These are phyloP conservation scores for Metschnikowia picachoensis DNA, from an alignment of 805 yeast species.

Conservation along the genomic window DNA sequence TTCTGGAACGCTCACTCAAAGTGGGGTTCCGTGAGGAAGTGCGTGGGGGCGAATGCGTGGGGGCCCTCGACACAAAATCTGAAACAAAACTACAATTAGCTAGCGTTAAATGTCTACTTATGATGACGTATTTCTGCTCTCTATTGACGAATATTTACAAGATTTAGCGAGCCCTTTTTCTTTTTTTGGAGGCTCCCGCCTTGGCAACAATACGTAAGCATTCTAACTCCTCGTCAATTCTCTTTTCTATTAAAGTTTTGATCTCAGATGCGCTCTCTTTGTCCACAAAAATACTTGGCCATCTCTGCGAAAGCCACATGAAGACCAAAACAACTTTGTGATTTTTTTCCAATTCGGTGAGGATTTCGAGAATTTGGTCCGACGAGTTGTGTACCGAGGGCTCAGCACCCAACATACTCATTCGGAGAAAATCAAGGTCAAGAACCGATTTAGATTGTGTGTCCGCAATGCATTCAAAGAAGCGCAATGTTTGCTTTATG, in stretches of 20 bases:
- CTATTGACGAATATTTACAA: too few relatives aligned
- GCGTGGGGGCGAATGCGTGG: conserved; percentile 4
- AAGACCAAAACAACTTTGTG: conserved; percentile 67
- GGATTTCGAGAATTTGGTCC: conserved; percentile 20
- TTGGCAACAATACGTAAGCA: conserved; percentile 15
- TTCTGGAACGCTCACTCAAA: not conserved
- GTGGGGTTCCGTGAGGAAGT: conserved; percentile 7
- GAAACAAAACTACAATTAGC: not conserved
- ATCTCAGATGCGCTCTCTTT: conserved; percentile 67
- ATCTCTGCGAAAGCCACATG: conserved; percentile 84
- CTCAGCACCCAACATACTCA: conserved; percentile 20
- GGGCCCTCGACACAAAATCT: not conserved
- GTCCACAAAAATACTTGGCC: conserved; percentile 78
- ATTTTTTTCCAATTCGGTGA: conserved; percentile 51
- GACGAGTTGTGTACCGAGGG: conserved; percentile 19
- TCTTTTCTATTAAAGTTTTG: conserved; percentile 63
- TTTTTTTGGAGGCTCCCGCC: not conserved
- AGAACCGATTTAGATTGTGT: conserved; percentile 53
- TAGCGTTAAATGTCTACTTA: too few relatives aligned
- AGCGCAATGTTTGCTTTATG: conserved; percentile 41
- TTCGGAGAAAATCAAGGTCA: conserved; percentile 42
- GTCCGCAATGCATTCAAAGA: conserved; percentile 50
- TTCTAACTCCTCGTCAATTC: conserved; percentile 48
- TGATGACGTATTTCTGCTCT: too few relatives aligned
- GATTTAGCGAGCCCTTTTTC: not conserved